A percentile compares a stretch with the other conserved stretches of the same genome.
Conservation (phyloP, 2,329 filamentous ascomycete genomes). For the Rutstroemia sp. region DNA sequence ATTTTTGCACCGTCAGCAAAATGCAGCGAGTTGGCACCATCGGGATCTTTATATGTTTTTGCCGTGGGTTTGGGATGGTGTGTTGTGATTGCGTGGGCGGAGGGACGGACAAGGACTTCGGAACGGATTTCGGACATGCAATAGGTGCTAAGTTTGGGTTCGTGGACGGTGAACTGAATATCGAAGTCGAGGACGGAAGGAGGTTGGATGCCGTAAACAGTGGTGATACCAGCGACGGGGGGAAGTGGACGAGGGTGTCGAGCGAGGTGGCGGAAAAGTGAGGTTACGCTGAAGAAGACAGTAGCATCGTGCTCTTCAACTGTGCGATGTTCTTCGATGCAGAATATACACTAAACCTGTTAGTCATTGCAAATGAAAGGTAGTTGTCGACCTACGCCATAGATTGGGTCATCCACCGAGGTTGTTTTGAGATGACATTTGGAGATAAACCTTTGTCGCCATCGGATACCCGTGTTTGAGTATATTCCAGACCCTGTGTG, state of each 20-base stretch:
- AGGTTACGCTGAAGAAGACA: slow-evolving; percentile 26
- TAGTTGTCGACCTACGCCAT: slow-evolving; percentile 19
- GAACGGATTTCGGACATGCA: slow-evolving; percentile 20
- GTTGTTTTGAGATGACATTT: slow-evolving; percentile 27
- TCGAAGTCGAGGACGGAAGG: slow-evolving; percentile 25
- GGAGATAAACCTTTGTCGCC: slow-evolving; percentile 26
- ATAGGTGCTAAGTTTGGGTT: slow-evolving; percentile 15
- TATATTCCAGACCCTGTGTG: slow-evolving; percentile 24
- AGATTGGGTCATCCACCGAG: slow-evolving; percentile 25
- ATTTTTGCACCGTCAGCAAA: slow-evolving; percentile 27
- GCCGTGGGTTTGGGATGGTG: slow-evolving; percentile 22
- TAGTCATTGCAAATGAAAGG: neutral
- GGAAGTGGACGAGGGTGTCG: slow-evolving; percentile 26
- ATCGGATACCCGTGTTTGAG: slow-evolving; percentile 25
- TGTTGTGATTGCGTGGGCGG: slow-evolving; percentile 18
- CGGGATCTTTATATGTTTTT: slow-evolving; percentile 20
- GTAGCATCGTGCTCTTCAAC: slow-evolving; percentile 30
- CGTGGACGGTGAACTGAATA: slow-evolving; percentile 22
- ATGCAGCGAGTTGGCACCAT: slow-evolving; percentile 21
- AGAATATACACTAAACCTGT: slow-evolving; percentile 25
- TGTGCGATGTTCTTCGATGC: slow-evolving; percentile 25
- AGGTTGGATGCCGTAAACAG: slow-evolving; percentile 23
- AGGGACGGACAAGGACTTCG: slow-evolving; percentile 21
- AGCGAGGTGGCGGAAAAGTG: slow-evolving; percentile 27
- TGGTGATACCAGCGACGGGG: slow-evolving; percentile 20